phyloP scores from a whole-genome alignment of 2,329 filamentous ascomycete species.

The Claviceps capensis region DNA sequence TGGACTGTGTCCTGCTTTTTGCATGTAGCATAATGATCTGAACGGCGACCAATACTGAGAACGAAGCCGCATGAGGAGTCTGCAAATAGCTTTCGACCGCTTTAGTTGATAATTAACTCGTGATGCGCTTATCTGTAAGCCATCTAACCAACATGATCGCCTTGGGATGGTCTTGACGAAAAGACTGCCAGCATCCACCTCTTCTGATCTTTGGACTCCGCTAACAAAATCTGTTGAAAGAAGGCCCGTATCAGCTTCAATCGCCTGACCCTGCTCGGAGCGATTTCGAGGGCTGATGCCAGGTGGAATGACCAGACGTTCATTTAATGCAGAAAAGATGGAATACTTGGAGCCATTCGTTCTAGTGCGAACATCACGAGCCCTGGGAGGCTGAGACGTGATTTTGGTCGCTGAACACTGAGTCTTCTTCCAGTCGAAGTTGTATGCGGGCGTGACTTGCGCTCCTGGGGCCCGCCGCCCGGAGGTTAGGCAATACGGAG shows the following conservation, averaged over 20 bases:
- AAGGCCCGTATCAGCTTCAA: not conserved
- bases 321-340: not conserved
- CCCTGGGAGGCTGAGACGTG: not conserved
- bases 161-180: constrained; percentile 2
- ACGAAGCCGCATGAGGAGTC: constrained; percentile 26
- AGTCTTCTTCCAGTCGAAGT: not conserved
- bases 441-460: not conserved
- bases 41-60: constrained; percentile 26
- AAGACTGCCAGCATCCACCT: not conserved
- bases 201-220: not conserved
- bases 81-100: constrained; percentile 17
- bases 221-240: too few species aligned
- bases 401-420: constrained; percentile 1
- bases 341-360: not conserved
- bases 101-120: constrained; percentile 19
- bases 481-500: constrained; percentile 3
- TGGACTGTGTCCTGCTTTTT: constrained; percentile 14
- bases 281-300: not conserved
- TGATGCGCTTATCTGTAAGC: constrained; percentile 12
- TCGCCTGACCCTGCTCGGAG: not conserved
- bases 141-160: constrained; percentile 9
- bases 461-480: not conserved
- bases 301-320: not conserved
- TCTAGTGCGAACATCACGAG: not conserved
- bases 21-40: constrained; percentile 23